These are phyloP conservation scores for Lycium barbarum DNA, from an alignment of 257 asterid genomes.

Conservation along the genomic window DNA sequence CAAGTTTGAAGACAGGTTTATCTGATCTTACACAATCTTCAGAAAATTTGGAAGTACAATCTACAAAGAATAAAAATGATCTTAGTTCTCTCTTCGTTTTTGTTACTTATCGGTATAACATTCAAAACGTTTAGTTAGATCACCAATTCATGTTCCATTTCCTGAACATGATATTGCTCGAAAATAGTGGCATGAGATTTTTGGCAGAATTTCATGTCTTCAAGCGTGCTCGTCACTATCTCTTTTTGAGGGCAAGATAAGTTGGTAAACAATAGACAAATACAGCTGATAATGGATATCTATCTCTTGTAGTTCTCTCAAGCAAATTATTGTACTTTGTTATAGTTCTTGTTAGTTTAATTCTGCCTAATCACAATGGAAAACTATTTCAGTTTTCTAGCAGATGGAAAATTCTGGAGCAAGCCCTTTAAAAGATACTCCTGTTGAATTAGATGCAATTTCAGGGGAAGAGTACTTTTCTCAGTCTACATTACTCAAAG, in stretches of 20 bases:
- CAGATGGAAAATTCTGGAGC: constrained; percentile 51
- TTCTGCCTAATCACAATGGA: neutral
- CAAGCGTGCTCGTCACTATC: neutral
- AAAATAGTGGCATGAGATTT: neutral
- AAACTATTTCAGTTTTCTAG: neutral
- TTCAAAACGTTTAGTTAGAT: neutral
- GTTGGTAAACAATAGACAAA: neutral
- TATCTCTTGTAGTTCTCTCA: neutral
- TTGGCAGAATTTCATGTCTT: neutral
- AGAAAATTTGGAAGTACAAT: neutral
- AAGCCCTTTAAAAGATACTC: constrained; percentile 42
- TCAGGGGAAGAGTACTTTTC: constrained; percentile 61
- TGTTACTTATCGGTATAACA: neutral
- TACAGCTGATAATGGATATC: neutral
- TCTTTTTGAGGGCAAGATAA: neutral
- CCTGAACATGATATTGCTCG: neutral
- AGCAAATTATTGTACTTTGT: neutral
- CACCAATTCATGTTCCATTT: neutral
- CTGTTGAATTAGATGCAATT: constrained; percentile 49
- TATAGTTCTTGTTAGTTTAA: neutral
- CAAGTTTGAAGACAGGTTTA: neutral
- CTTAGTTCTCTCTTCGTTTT: neutral
- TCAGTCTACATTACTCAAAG: constrained; percentile 69
- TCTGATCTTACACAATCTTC: neutral
- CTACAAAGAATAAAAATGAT: neutral